Evolutionary conservation across 345 rosid species (phyloP), one percentile per base, ranked within the genome.

Genomic region (Moricandia moricandioides): DNA sequence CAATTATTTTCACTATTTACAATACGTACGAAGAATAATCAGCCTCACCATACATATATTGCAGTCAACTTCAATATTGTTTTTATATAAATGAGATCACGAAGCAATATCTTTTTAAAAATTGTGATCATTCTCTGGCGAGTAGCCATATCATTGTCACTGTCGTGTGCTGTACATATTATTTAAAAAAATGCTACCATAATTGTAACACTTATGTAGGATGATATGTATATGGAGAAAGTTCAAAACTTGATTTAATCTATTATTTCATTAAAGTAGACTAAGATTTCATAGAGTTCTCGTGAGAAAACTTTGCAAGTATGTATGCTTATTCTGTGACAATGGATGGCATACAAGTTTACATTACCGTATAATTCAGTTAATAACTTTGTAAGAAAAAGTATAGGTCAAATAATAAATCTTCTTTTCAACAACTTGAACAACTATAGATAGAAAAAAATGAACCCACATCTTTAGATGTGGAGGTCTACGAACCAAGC

Each of bases 1-100:
- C 17, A 24, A 62, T 62, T 72, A 35, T 72, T 72, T 34, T 34
- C 61, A 72, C 26, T 52, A 62, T 62, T 72, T 52, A 51, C 52
- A 34, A 30, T 60, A 30, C 45, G 6, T 12, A 31, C 54, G 35
- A 49, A 13, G 13, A 58, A 58, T 13, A 59, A 17, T 70, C 40
- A 58, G 51, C 58, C 61, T 57, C 62, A 2, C 21, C 39, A 29
- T 21, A 29, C 2, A 4, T 29, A n/a, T n/a, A 13, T 12, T 7
- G 37, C 31, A 33, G 35, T 37, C 62, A 34, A 62, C 54, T 62
- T 34, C 52, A 29, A 16, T n/a, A 14, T 10, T 43, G 6, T 18
- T 55, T 43, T 10, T 4, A 21, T 21, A 26, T 18, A 21, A 14
- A 13, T 12, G 18, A 30, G 43, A 43, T 18, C 27, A 52, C 67